Evolutionary conservation across 768 basidiomycete genomes (phyloP), one percentile per base, ranked within the genome.

Genomic region (Rhodosporidiobolus odoratus): DNA sequence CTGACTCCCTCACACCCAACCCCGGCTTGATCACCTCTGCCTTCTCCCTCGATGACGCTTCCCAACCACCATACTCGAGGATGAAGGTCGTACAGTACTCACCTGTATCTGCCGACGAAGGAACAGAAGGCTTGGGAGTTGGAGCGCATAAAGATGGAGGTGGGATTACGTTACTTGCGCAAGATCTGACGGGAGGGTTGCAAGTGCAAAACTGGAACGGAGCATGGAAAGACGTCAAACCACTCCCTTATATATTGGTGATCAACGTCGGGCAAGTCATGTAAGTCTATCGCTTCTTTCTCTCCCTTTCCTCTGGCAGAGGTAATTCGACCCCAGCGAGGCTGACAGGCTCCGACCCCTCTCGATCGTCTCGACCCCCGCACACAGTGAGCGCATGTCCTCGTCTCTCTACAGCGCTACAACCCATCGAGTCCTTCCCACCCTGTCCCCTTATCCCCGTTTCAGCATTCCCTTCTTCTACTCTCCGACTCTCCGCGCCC

Each of bases 391-490:
- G 27, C 62, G 58, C 50, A 10, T 69, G 34, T 69, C 68, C 2
- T n/a, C 32, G 34, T 48, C 52, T 15, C 62, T 58, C 32, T 72
- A 60, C 54, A 43, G 58, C 43, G 66, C 71, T 2, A 68, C 71
- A 4, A 72, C 71, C 15, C 71, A 72, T 47, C 66, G 71, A 25
- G 71, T 72, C 53, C 58, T 72, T 35, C 48, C 57, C 21, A 66
- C 63, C 13, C 10, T 32, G 19, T 32, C 58, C 21, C 13, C 66
- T 4, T 4, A 43, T 21, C 30, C 71, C 1, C 66, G 71, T 35
- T 27, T 67, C 37, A 67, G 66, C 16, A 72, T 72, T 66, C 71
- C 71, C 30, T 72, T 72, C 66, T 72, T 72, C 62, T 68, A 59
- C 71, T 67, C 37, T 52, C 71, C 71, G 0, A 40, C 37, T 17